These are phyloP conservation scores for Rhynchospora tenuis DNA, from an alignment of 176 grass and related monocot species.

Conservation along the genomic window DNA sequence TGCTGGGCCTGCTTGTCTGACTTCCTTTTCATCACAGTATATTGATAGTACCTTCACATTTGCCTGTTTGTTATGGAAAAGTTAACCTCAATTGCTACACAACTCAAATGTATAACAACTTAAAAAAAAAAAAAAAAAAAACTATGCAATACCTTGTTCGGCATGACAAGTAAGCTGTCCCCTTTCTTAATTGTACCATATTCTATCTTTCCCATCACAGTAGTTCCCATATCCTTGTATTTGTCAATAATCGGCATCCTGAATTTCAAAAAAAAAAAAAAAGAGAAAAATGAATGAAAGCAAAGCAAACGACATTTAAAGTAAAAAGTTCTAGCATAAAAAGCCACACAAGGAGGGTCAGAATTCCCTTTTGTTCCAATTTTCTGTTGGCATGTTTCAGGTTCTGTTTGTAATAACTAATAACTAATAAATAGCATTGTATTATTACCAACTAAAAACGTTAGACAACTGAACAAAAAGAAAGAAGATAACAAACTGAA, in stretches of 20 bases:
- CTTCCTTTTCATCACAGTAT: constrained; percentile 77
- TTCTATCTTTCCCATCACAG: constrained; percentile 95
- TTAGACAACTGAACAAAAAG: not conserved
- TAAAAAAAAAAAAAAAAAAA: not conserved
- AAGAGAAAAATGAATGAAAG: not conserved
- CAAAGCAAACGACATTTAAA: not conserved
- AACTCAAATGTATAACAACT: not conserved
- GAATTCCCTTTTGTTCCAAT: not conserved
- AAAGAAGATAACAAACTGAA: not conserved
- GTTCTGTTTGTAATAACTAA: not conserved
- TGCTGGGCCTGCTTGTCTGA: constrained; percentile 47
- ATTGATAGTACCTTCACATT: constrained; percentile 76
- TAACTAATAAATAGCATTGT: not conserved
- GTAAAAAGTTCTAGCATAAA: not conserved
- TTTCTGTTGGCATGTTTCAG: not conserved
- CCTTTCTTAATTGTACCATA: constrained; percentile 69
- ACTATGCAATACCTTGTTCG: constrained; percentile 61
- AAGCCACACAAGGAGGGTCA: not conserved
- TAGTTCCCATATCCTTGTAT: constrained; percentile 95
- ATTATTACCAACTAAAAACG: not conserved
- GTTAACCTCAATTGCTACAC: not conserved
- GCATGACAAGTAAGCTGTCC: constrained; percentile 85
- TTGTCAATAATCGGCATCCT: constrained; percentile 99
- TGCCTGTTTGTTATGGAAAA: constrained; percentile 33
- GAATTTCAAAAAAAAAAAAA: constrained; percentile 14